Evolutionary conservation across 106 monocot genomes (phyloP).

Genomic region (Iris macrosiphon): DNA sequence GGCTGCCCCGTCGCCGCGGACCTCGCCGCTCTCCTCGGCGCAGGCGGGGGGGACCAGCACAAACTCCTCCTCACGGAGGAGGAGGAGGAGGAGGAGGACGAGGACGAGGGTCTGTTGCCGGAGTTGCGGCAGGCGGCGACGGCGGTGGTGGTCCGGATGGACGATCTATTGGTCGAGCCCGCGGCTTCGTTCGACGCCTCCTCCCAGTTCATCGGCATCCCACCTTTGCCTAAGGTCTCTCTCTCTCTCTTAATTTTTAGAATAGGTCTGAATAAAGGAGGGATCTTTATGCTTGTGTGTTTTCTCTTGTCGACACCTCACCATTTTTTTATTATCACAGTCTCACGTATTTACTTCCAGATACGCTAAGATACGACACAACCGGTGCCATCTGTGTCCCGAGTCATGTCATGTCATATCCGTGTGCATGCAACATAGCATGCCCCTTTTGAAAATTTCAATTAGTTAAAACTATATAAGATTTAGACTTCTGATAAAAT

Average conservation of each 20-base stretch:
- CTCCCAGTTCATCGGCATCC: constrained; percentile 18
- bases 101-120: constrained; percentile 1
- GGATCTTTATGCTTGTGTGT: not conserved
- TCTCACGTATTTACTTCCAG: no score
- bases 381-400: not conserved
- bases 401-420: not conserved
- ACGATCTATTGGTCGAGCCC: constrained; percentile 47
- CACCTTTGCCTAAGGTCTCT: constrained; percentile 40
- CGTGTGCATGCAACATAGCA: not conserved
- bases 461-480: no score
- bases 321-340: not conserved
- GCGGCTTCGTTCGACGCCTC: constrained; percentile 5
- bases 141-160: constrained; percentile 22
- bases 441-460: no score
- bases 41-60: constrained; percentile 28
- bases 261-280: not conserved
- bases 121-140: constrained; percentile 16
- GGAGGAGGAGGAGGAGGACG: not conserved
- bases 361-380: no score
- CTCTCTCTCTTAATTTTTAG: not conserved
- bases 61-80: not conserved
- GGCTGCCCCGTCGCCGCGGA: constrained; percentile 40
- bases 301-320: not conserved
- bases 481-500: no score
- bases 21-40: constrained; percentile 22